These are phyloP conservation scores for Suhomyces sp. DNA, from an alignment of 805 yeast species.

Conservation along the genomic window DNA sequence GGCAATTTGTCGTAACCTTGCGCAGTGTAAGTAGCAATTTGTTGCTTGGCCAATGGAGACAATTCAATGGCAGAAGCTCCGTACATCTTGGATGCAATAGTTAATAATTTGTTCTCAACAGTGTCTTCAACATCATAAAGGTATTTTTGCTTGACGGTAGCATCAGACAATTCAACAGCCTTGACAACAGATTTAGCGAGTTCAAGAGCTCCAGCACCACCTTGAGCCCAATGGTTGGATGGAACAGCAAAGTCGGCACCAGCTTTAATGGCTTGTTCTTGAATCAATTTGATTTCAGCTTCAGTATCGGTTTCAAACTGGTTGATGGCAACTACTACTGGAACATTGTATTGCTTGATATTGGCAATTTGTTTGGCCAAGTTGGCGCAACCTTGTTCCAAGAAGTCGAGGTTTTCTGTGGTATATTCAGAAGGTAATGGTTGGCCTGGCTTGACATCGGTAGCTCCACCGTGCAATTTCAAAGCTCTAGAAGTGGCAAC, in stretches of 20 bases:
- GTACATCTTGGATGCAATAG: constrained; percentile 86
- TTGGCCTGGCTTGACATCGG: constrained; percentile 93
- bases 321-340: constrained; percentile 94
- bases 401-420: constrained; percentile 75
- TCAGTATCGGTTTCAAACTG: constrained; percentile 78
- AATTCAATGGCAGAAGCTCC: constrained; percentile 76
- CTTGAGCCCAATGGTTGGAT: constrained; percentile 93
- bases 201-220: constrained; percentile 86
- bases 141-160: constrained; percentile 42
- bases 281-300: constrained; percentile 77
- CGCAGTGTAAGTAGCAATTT: constrained; percentile 62
- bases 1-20: constrained; percentile 81
- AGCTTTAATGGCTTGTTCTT: constrained; percentile 78
- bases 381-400: constrained; percentile 80
- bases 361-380: constrained; percentile 87
- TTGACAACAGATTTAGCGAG: constrained; percentile 81
- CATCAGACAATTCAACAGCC: constrained; percentile 52
- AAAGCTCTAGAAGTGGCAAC: constrained; percentile 97
- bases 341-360: constrained; percentile 80
- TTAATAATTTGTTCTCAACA: constrained; percentile 75
- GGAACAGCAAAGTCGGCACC: constrained; percentile 92
- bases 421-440: constrained; percentile 79
- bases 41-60: constrained; percentile 65
- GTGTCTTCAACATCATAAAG: constrained; percentile 69
- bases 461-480: constrained; percentile 96